Evolutionary conservation across 139 green algal species (phyloP), one percentile per base, ranked within the genome.

Genomic region (Haematococcus sp.): DNA sequence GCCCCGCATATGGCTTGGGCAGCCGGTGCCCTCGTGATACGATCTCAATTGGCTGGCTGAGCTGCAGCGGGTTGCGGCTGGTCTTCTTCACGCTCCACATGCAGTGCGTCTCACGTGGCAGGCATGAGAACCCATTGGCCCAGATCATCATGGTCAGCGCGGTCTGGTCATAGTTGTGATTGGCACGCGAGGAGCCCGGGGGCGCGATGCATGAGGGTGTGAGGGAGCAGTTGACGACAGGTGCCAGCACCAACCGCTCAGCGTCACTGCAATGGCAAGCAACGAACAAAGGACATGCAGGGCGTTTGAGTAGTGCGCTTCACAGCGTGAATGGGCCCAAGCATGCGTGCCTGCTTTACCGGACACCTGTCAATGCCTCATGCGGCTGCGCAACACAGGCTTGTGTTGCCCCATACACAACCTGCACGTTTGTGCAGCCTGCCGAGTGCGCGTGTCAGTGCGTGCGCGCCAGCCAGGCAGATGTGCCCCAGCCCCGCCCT

Each of bases 111-210:
- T 81, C 73, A 3, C 74, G 73, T 9, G 78, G 78, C 68, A 84
- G 55, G 68, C 73, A 80, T 28, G 49, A 61, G 51, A 71, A 79
- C 72, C 64, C 76, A 19, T 25, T 49, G 35, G 27, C 73, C 46
- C 52, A 77, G n/a, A 78, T 74, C 17, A 51, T 1, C 2, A 84
- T 55, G 9, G 73, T 84, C 35, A 84, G 54, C 5, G 78, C 73
- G 7, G 73, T 75, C 63, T 81, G 79, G 34, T 85, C 74, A 63
- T 77, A 85, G 69, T 81, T 70, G 75, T 75, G 51, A 34, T 77
- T 81, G 58, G 46, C 30, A 22, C 78, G 68, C 31, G 32, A 63
- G n/a, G 64, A 49, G 4, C 74, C 79, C 1, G 63, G 63, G 11
- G 79, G 79, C 35, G 74, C 70, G 27, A 78, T 81, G 74, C 79